Conservation (phyloP, 352 stramenopile species). For the Proteromonas lacertae region DNA sequence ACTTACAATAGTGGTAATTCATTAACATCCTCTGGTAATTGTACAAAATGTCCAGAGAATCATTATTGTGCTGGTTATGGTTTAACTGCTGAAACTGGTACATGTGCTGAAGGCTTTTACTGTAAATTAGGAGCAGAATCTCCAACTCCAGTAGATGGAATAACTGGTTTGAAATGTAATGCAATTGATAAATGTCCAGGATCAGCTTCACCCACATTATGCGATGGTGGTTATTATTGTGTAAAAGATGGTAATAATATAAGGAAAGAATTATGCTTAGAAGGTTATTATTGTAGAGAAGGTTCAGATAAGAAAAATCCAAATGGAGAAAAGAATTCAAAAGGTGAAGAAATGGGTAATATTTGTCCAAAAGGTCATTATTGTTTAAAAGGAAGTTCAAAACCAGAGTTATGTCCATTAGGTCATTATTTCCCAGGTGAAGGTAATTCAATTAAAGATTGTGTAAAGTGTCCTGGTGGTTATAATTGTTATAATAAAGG, state of each 20-base stretch:
- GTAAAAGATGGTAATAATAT: slow-evolving; percentile 2
- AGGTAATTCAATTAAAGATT: slow-evolving; percentile 12
- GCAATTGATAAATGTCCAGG: neutral
- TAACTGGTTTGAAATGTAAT: neutral
- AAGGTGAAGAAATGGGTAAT: too few species aligned
- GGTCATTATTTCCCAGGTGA: slow-evolving; percentile 31
- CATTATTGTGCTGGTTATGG: slow-evolving; percentile 17
- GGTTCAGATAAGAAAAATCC: too few species aligned
- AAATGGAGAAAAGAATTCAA: too few species aligned
- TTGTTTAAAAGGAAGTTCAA: too few species aligned
- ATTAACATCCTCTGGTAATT: slow-evolving; percentile 12
- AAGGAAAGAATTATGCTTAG: slow-evolving; percentile 19
- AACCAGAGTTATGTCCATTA: slow-evolving; percentile 17
- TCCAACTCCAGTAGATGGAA: neutral
- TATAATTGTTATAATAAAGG: too few species aligned
- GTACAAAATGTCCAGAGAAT: slow-evolving; percentile 8
- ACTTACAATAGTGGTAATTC: slow-evolving; percentile 24
- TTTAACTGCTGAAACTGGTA: slow-evolving; percentile 28
- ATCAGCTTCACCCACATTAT: neutral
- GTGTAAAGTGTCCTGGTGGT: slow-evolving; percentile 24
- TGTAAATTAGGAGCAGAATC: slow-evolving; percentile 3
- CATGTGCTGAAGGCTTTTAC: slow-evolving; percentile 28
- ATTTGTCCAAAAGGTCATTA: too few species aligned
- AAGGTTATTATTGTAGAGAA: slow-evolving; percentile 3
- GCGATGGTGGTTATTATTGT: neutral